Base-by-base conservation (phyloP, 2,329 filamentous ascomycete genomes). In the Xylaria digitata region DNA sequence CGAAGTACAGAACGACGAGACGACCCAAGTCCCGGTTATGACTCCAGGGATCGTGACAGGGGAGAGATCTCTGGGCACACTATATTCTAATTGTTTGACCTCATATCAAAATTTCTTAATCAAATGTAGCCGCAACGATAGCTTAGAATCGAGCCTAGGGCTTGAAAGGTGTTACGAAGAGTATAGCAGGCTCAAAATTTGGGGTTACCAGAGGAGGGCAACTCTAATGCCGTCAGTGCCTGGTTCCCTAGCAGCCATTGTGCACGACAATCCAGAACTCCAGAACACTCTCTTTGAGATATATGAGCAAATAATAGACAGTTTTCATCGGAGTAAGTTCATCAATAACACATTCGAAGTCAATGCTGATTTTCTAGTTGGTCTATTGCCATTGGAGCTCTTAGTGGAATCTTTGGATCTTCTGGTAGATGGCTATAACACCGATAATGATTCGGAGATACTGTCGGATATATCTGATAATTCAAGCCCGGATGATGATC, bases 181-280 rank as follows among this genome's bases (percentile, higher is more conserved):
- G 40, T 67, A 67, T 58, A 59, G 61, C 6, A 54, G 65, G 26
- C 30, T 61, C 3, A 61, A 67, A 19, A 48, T 58, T 6, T 67
- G 65, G 65, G 56, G 61, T 3, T n/a, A 61, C 6, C 60, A 67
- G 49, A 45, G 32, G 26, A n/a, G 26, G 30, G 49, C 59, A 21
- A 19, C 59, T 26, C 54, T 21, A 45, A 37, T 4, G n/a, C 30
- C 15, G 23, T 60, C 48, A 11, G 53, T 42, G n/a, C 59, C 42
- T 37, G 49, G 8, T 40, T 61, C 59, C 13, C 46, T 54, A n/a
- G 49, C 11, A 11, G 34, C 43, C 11, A 49, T 17, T 17, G 30
- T 64, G 23, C 48, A 34, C 0, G 54, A 43, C 2, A 32, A 53
- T n/a, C 46, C 58, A 9, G 21, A 53, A 15, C 40, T 61, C 9